Evolutionary conservation across 345 rosid species (phyloP).

Genomic region (Eucalyptus melliodora): DNA sequence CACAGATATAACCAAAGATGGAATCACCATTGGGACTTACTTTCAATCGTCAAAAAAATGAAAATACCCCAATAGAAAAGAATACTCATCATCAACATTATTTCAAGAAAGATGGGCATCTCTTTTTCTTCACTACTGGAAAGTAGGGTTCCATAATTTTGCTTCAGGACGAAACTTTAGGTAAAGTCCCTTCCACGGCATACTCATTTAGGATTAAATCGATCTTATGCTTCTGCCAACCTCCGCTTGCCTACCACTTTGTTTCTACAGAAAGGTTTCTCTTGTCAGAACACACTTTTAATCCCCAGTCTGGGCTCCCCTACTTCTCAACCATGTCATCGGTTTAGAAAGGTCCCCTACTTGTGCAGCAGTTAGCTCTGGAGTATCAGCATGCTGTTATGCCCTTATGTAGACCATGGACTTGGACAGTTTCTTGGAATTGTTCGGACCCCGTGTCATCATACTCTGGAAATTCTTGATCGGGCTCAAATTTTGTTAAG

Average conservation of each 20-base stretch:
- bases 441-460: background rate
- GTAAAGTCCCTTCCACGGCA: background rate
- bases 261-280: background rate
- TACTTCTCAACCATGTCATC: background rate
- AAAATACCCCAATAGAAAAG: too few relatives aligned
- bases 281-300: background rate
- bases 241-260: background rate
- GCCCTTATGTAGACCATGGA: background rate
- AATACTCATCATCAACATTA: too few relatives aligned
- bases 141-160: background rate
- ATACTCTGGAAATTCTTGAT: background rate
- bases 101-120: too few relatives aligned
- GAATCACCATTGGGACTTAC: too few relatives aligned
- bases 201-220: background rate
- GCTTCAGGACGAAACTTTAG: background rate
- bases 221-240: background rate
- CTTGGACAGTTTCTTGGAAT: background rate
- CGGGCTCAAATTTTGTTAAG: background rate
- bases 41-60: too few relatives aligned
- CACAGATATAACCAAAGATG: too few relatives aligned
- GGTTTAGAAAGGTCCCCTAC: background rate
- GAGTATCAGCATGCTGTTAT: background rate
- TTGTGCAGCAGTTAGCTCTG: background rate
- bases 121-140: background rate
- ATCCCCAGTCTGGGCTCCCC: background rate